Base-by-base conservation (phyloP, 2,329 filamentous ascomycete species). In the Clarireedia paspali region DNA sequence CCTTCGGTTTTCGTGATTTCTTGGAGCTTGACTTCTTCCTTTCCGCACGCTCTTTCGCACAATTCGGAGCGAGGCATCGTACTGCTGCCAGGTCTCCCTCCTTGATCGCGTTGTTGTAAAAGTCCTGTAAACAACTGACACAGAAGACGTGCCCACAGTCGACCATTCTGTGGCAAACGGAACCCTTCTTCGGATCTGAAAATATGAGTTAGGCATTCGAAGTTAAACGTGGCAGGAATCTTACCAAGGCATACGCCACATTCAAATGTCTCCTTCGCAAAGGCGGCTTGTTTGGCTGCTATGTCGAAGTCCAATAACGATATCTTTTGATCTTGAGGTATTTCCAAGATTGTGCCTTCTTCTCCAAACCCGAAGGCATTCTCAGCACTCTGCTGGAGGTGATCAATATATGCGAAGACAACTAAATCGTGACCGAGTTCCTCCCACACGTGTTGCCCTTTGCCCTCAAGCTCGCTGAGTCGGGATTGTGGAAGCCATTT, bases 61-160 rank as follows among this genome's bases (percentile, higher is more conserved):
- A 99, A 56, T 82, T 81, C 0, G 90, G 89, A 12, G 85, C 80
- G 30, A 95, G 76, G 66, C 94, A 99, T 60, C 85, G 86, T 30
- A 99, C 85, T 6, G 82, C 81, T 49, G 83, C 77, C 17, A 99
- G 76, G 64, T 95, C 86, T 1, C 94, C 94, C 67, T 95, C 89
- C 0, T 77, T 83, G 64, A 99, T 96, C 62, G 89, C 91, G 60
- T 84, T 85, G 63, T 87, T 89, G 77, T 95, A 97, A 64, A 92
- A 96, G 64, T 92, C 89, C 60, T 89, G 86, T 2, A 99, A 76
- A 67, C 94, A 99, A n/a, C 82, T 72, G 17, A 86, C 74, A 70
- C 94, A 99, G 68, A 97, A 99, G 39, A 97, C 90, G 68, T 99
- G 92, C 0, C 83, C 84, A 70, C 94, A 99, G 57, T 86, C 83